A percentile compares a stretch with the other conserved stretches of the same genome.
phyloP scores from a whole-genome alignment of 1,139 yeast genomes.

The Blastobotrys malaysiensis region DNA sequence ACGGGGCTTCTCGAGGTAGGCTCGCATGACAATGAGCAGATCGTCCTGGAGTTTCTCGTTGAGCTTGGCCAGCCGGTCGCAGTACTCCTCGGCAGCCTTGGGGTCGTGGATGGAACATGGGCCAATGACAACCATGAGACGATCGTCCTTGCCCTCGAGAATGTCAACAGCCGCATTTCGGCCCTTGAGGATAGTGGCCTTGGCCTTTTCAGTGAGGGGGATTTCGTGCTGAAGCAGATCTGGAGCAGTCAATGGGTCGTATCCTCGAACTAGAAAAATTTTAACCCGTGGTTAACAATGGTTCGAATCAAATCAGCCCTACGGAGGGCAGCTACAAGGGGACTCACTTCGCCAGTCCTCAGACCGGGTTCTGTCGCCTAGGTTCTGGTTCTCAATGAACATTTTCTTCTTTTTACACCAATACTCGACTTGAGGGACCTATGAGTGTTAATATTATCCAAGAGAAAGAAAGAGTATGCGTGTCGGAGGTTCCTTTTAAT shows the following conservation, averaged over 20 bases:
- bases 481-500: background rate
- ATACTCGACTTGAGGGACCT: constrained; percentile 1
- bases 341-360: constrained; percentile 73
- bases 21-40: constrained; percentile 88
- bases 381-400: constrained; percentile 77
- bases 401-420: constrained; percentile 35
- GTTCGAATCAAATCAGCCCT: background rate
- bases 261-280: constrained; percentile 57
- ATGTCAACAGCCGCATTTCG: constrained; percentile 71
- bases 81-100: constrained; percentile 84
- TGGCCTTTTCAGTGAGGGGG: constrained; percentile 60
- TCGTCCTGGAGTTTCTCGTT: constrained; percentile 66
- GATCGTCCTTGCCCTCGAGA: constrained; percentile 72
- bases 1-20: constrained; percentile 95
- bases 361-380: constrained; percentile 49
- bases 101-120: constrained; percentile 98
- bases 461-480: background rate
- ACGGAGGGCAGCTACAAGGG: too few species aligned
- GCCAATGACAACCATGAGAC: constrained; percentile 79
- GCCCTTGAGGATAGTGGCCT: constrained; percentile 61
- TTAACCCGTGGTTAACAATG: background rate
- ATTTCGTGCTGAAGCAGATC: constrained; percentile 87
- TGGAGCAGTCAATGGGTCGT: constrained; percentile 93
- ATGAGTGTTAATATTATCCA: background rate
- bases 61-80: constrained; percentile 54